Evolutionary conservation across 768 basidiomycete species (phyloP).

Genomic region (Lactarius sp.): DNA sequence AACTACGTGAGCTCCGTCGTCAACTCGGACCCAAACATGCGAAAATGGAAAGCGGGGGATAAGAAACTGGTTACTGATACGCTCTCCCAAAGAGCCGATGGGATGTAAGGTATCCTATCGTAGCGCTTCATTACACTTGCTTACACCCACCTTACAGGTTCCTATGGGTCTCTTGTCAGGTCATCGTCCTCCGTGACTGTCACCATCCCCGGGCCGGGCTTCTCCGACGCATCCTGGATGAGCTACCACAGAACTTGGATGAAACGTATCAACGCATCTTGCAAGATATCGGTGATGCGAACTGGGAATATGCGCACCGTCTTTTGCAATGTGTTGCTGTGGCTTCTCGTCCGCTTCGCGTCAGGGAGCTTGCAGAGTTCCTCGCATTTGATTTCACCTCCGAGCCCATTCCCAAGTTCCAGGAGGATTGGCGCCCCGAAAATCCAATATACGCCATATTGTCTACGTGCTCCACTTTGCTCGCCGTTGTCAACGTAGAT

Average conservation of each 20-base stretch:
- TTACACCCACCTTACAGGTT: neutral
- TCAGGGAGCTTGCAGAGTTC: neutral
- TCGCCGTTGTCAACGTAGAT: neutral
- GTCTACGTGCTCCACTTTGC: neutral
- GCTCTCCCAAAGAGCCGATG: slow-evolving; percentile 2
- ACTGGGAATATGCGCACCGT: neutral
- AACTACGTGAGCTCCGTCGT: slow-evolving; percentile 1
- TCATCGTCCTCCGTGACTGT: neutral
- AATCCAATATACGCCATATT: neutral
- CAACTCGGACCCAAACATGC: neutral
- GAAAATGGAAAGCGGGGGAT: slow-evolving; percentile 1
- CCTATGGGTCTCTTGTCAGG: slow-evolving; percentile 7
- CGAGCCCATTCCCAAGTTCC: neutral
- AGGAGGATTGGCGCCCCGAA: neutral
- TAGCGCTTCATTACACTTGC: too few species aligned
- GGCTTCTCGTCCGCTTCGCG: neutral
- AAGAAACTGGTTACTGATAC: neutral
- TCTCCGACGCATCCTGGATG: neutral
- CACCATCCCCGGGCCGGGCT: neutral
- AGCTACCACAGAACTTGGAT: neutral
- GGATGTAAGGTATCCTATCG: neutral
- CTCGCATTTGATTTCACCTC: too few species aligned
- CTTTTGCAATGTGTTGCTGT: slow-evolving; percentile 2
- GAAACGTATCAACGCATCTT: neutral
- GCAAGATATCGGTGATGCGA: neutral